Evolutionary conservation across 2,329 filamentous ascomycete species (phyloP).

Genomic region (Fusarium protoensiforme): DNA sequence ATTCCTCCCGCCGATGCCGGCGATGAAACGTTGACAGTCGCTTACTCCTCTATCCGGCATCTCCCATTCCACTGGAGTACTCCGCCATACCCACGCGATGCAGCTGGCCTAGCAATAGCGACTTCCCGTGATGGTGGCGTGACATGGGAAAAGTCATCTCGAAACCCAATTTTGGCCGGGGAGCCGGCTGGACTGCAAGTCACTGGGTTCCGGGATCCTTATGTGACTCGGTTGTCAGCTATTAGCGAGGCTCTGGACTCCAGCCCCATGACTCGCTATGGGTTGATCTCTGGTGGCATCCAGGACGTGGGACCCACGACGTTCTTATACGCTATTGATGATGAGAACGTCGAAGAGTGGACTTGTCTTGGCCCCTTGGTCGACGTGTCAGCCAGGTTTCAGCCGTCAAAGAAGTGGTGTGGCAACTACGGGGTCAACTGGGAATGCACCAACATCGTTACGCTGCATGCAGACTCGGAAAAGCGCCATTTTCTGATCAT

Average conservation of each 20-base stretch:
- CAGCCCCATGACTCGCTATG: slow-evolving; percentile 48
- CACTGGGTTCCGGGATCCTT: slow-evolving; percentile 47
- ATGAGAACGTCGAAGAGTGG: slow-evolving; percentile 53
- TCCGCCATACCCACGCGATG: slow-evolving; percentile 47
- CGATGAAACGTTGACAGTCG: slow-evolving; percentile 43
- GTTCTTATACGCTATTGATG: slow-evolving; percentile 57
- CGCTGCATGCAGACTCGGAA: slow-evolving; percentile 44
- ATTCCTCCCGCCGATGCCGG: slow-evolving; percentile 58
- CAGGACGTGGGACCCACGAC: slow-evolving; percentile 52
- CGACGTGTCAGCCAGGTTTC: slow-evolving; percentile 50
- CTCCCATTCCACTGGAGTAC: slow-evolving; percentile 48
- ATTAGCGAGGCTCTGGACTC: slow-evolving; percentile 26
- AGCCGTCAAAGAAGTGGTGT: slow-evolving; percentile 54
- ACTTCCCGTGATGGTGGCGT: slow-evolving; percentile 48
- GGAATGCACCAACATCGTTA: slow-evolving; percentile 59
- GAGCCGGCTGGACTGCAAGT: slow-evolving; percentile 40
- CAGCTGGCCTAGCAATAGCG: slow-evolving; percentile 51
- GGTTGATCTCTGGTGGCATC: slow-evolving; percentile 59
- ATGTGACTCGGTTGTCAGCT: slow-evolving; percentile 38
- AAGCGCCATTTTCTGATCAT: slow-evolving; percentile 54
- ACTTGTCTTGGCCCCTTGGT: slow-evolving; percentile 54
- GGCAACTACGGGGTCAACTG: slow-evolving; percentile 61
- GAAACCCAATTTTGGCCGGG: slow-evolving; percentile 43
- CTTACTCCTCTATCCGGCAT: slow-evolving; percentile 46
- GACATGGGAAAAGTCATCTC: slow-evolving; percentile 43